A percentile compares a stretch with the other conserved stretches of the same genome.
These are phyloP conservation scores for Plantago major DNA, from an alignment of 257 asterid genomes.

Conservation along the genomic window DNA sequence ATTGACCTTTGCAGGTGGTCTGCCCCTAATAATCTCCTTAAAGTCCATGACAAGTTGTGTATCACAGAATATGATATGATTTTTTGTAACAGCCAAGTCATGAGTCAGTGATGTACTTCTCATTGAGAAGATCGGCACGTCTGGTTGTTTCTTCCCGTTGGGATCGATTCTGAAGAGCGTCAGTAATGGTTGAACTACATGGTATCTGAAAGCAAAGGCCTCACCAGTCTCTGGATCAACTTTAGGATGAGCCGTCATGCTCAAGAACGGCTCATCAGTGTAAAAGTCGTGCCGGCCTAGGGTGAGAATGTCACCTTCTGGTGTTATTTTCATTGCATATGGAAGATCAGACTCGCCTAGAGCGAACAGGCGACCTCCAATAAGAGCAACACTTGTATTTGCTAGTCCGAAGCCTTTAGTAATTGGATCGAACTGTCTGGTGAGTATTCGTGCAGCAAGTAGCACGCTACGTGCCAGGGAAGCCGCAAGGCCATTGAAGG, in stretches of 20 bases:
- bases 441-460: neutral
- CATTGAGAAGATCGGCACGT: slow-evolving; percentile 68
- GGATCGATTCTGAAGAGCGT: slow-evolving; percentile 41
- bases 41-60: slow-evolving; percentile 58
- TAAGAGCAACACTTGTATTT: neutral
- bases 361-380: neutral
- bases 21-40: slow-evolving; percentile 38
- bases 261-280: too few species aligned
- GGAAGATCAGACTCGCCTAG: slow-evolving; percentile 5
- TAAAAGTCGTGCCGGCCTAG: neutral
- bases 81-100: slow-evolving; percentile 67
- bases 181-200: slow-evolving; percentile 35
- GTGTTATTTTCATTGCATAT: neutral
- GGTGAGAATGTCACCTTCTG: neutral
- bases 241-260: too few species aligned
- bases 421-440: neutral
- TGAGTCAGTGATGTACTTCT: slow-evolving; percentile 49
- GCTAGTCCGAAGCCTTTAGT: neutral
- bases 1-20: slow-evolving; percentile 45
- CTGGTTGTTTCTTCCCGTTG: slow-evolving; percentile 43
- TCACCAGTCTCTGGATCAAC: too few species aligned
- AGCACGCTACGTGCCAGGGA: neutral
- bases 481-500: neutral
- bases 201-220: too few species aligned
- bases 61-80: slow-evolving; percentile 56